phyloP scores from a whole-genome alignment of 805 yeast genomes.

The Crinitomyces ghanaensis region DNA sequence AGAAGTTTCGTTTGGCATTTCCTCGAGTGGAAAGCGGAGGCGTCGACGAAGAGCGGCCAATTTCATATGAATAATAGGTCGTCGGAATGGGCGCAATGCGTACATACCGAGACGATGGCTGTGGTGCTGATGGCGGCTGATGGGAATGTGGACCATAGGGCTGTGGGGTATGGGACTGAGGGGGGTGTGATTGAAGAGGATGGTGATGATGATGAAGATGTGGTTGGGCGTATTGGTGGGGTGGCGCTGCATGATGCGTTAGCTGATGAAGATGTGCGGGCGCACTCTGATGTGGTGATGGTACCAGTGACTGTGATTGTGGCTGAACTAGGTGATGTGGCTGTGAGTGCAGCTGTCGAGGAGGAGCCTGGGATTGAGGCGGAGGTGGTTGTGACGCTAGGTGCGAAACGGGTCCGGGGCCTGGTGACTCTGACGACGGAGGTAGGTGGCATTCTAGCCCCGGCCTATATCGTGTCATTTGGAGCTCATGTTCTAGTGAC shows the following conservation, averaged over 20 bases:
- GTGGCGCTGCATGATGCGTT: neutral
- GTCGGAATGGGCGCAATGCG: slow-evolving; percentile 1
- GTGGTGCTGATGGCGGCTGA: neutral
- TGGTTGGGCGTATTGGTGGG: neutral
- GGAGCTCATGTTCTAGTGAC: slow-evolving; percentile 24
- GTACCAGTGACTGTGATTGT: neutral
- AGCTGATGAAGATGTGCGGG: neutral
- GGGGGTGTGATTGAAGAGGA: slow-evolving; percentile 1
- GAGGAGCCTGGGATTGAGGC: neutral
- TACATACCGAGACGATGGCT: neutral
- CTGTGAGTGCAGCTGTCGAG: neutral
- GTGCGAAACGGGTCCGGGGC: neutral
- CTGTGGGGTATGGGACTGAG: neutral
- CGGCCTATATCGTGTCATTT: slow-evolving; percentile 7
- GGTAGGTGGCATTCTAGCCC: neutral
- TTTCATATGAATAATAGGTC: no score
- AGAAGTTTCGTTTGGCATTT: no score
- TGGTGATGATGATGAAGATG: slow-evolving; percentile 2
- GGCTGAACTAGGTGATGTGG: neutral
- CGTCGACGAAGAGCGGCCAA: no score
- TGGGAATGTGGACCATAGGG: neutral
- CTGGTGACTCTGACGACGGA: neutral
- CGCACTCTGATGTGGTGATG: neutral
- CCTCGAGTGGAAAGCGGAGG: no score
- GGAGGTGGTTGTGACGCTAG: neutral